Evolutionary conservation across 257 asterid genomes (phyloP).

Genomic region (Nyctanthes arbortristis): DNA sequence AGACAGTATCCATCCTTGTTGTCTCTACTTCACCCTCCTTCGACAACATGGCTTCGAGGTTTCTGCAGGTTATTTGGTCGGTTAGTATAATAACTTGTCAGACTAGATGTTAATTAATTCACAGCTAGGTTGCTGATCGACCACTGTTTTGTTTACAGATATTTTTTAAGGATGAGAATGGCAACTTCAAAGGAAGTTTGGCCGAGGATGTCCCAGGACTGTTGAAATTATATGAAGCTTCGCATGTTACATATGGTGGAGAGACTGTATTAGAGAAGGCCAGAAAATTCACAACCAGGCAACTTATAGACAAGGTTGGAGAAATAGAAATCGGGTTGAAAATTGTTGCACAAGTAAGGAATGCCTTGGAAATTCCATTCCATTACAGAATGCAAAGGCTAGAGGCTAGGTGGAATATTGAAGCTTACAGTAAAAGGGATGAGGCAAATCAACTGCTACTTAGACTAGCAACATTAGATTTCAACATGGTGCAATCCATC

Average conservation of each 20-base stretch:
- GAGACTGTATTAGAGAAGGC: slow-evolving; percentile 21
- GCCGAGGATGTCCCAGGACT: slow-evolving; percentile 21
- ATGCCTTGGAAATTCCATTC: slow-evolving; percentile 21
- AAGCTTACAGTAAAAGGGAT: slow-evolving; percentile 1
- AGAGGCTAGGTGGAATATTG: slow-evolving; percentile 23
- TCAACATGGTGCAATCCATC: slow-evolving; percentile 28
- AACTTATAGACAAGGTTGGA: slow-evolving; percentile 11
- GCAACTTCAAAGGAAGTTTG: slow-evolving; percentile 14
- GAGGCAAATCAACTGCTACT: slow-evolving; percentile 8
- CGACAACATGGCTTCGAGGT: slow-evolving; percentile 28
- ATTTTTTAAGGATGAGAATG: slow-evolving; percentile 17
- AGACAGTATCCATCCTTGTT: background rate
- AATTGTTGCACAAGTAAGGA: slow-evolving; percentile 4
- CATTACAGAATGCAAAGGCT: slow-evolving; percentile 17
- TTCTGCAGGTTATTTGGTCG: slow-evolving; percentile 33
- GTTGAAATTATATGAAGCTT: slow-evolving; percentile 34
- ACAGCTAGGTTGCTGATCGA: too few relatives aligned
- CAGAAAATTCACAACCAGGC: slow-evolving; percentile 14
- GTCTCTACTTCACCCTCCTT: slow-evolving; percentile 17
- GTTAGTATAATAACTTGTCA: too few relatives aligned
- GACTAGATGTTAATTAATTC: too few relatives aligned
- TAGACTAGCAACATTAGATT: slow-evolving; percentile 17
- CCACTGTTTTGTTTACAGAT: background rate
- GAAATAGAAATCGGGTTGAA: slow-evolving; percentile 7
- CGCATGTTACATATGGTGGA: slow-evolving; percentile 14